Base-by-base conservation (phyloP, 805 yeast species). In the Lipomyces sp. region DNA sequence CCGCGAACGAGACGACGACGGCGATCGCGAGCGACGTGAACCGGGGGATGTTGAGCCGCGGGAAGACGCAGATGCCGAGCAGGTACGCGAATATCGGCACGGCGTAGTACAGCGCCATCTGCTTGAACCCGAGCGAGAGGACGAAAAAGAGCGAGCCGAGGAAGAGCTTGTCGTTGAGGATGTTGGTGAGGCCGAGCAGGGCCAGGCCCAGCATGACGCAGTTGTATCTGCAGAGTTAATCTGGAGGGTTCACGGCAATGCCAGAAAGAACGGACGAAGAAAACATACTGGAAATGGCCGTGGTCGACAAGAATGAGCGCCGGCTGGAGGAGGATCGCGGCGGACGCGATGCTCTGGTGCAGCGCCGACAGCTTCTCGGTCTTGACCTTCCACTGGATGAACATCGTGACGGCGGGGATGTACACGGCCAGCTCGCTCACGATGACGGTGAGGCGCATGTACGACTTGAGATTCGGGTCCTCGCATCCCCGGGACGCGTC, bases 81-180 rank as follows among this genome's bases (percentile, higher is more conserved):
- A 93, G 73, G 63, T 83, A 90, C 32, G 81, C 82, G 68, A 93
- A 93, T 36, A 93, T 81, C 37, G 86, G 81, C 13, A 98, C 96
- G 0, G 97, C 80, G 68, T 89, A 93, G 68, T 90, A 93, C 29
- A 93, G 73, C 0, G 96, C 86, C 98, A 93, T 93, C 64, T 91
- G 98, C 67, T 93, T 93, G 73, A 90, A 93, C 37, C 85, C 78
- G 13, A 93, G 69, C 1, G 96, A 79, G 40, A 81, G 63, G 2
- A 88, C 84, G 66, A 90, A 93, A 70, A 84, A 81, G 1, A 85
- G 67, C 3, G 95, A 81, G 0, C 95, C 91, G 10, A 81, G 59
- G 8, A 82, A 74, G 47, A 80, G 75, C 62, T 81, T 80, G 28
- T 81, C 86, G 51, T 80, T 77, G 29, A 84, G 64, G 33, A 91